These are phyloP conservation scores for Oenanthe javanica DNA, from an alignment of 140 eudicot species.

Conservation along the genomic window DNA sequence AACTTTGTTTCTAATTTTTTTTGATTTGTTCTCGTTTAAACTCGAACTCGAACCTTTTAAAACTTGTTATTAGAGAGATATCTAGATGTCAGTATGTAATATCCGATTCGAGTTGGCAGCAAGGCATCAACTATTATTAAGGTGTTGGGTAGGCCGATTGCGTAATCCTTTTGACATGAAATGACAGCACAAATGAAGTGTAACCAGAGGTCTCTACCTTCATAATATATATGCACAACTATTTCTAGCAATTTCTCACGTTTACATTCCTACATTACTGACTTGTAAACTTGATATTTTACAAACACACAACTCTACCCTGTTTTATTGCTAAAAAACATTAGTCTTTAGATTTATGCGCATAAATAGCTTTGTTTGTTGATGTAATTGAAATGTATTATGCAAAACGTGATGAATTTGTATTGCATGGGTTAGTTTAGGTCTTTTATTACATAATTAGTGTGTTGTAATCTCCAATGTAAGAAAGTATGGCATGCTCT, in stretches of 20 bases:
- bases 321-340: background rate
- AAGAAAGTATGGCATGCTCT: conserved; percentile 35
- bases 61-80: too few species aligned
- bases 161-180: background rate
- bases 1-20: too few species aligned
- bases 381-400: too few species aligned
- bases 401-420: background rate
- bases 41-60: too few species aligned
- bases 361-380: background rate
- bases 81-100: too few species aligned
- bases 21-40: too few species aligned
- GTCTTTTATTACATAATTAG: background rate
- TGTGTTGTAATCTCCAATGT: conserved; percentile 7
- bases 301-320: background rate
- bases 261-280: background rate
- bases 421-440: background rate
- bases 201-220: background rate
- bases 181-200: conserved; percentile 7
- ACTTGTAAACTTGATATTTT: background rate
- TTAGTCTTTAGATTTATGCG: background rate
- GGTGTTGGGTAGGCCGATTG: background rate
- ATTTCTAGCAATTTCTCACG: background rate
- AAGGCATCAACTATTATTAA: too few species aligned
- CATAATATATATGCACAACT: background rate
- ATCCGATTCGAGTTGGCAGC: too few species aligned